phyloP scores from a whole-genome alignment of 371 early-diverging fungal genomes.

The Lichtheimia hyalospora region DNA sequence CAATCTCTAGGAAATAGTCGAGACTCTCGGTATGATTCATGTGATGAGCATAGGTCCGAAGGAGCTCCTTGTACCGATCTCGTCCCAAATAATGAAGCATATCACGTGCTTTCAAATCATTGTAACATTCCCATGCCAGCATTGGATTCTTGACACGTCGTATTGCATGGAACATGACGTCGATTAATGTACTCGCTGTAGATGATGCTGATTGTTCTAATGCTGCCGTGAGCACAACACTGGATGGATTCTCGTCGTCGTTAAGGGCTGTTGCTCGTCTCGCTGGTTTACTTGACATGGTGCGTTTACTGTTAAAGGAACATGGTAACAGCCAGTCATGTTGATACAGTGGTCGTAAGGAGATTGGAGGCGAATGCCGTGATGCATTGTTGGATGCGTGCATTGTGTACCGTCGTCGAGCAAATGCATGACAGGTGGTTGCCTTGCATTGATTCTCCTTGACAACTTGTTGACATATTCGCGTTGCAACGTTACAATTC shows the following conservation, averaged over 20 bases:
- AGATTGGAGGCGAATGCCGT: background rate
- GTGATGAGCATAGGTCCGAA: constrained; percentile 23
- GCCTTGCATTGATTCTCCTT: too few species aligned
- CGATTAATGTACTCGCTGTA: constrained; percentile 33
- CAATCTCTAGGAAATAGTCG: constrained; percentile 31
- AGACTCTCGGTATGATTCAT: constrained; percentile 14
- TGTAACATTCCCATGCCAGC: constrained; percentile 49
- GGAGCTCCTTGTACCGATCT: constrained; percentile 32
- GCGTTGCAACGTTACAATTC: background rate
- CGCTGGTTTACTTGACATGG: background rate
- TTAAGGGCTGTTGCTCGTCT: background rate
- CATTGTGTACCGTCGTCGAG: too few species aligned
- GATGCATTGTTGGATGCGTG: too few species aligned
- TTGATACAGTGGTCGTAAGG: background rate
- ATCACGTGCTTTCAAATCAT: constrained; percentile 28
- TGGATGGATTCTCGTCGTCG: background rate
- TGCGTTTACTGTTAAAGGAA: background rate
- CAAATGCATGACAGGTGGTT: too few species aligned
- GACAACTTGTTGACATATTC: background rate
- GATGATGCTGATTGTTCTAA: constrained; percentile 40
- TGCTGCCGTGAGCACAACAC: constrained; percentile 24
- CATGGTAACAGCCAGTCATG: background rate
- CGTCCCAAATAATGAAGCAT: constrained; percentile 32
- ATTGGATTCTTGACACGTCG: constrained; percentile 24
- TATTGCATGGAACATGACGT: constrained; percentile 23